Evolutionary conservation across 2,329 filamentous ascomycete genomes (phyloP), one percentile per base, ranked within the genome.

Genomic region (Pyrenophora tritici-repentis): DNA sequence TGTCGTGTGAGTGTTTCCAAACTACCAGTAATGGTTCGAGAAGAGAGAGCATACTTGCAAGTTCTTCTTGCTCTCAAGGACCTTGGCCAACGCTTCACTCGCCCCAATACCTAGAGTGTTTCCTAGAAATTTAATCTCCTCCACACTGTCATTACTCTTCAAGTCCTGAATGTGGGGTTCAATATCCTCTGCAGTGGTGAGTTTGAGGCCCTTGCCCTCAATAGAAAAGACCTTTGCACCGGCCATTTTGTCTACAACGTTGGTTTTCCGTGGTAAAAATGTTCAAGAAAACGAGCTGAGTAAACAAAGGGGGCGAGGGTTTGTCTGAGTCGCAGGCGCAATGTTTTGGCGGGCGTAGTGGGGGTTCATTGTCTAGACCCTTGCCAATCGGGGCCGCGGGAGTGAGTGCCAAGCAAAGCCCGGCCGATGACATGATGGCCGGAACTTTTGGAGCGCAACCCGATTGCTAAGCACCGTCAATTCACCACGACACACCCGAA

Each of bases 91-190:
- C 26, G 87, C 86, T 75, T 92, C 87, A 72, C 89, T 95, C 41
- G 94, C 94, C 41, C 87, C 89, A 46, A 97, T 86, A 45, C 94
- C 94, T 43, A 97, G 80, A 1, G 94, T 97, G 79, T 99, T 99
- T 56, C 93, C 94, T 48, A 90, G 81, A 39, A 99, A 82, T 62
- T 85, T 85, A 61, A 99, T 86, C 75, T 97, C 91, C 71, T 95
- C 91, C 50, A 95, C 82, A 67, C 91, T 83, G 48, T 83, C 76
- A 76, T 86, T 87, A 51, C 85, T 83, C 57, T 84, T 80, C 55
- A 99, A 84, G 42, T 84, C 82, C 63, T 87, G 83, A 68, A 97
- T 89, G 74, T 97, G 87, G 61, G 89, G 80, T 74, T 94, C 89
- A 55, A 97, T 83, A 75, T 97, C 91, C 59, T 85, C 88, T 43